Evolutionary conservation across 441 rosid species (phyloP).

Genomic region (Gossypium davidsonii): DNA sequence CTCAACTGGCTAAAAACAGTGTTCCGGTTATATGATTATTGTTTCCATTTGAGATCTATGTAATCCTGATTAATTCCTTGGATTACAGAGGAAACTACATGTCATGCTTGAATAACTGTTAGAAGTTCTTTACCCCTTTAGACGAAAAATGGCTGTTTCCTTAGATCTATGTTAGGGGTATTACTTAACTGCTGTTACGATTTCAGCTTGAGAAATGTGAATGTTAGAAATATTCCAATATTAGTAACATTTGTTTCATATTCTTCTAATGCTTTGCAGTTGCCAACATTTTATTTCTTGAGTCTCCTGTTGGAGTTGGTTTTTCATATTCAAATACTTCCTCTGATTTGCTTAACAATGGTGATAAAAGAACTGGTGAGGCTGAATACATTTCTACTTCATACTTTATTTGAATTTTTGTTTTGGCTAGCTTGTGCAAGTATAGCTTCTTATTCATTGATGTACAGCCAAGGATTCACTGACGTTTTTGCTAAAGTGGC

Average conservation of each 20-base stretch:
- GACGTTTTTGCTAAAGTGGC: slow-evolving; percentile 70
- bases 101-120: background rate
- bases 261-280: slow-evolving; percentile 35
- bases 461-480: slow-evolving; percentile 72
- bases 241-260: background rate
- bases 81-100: background rate
- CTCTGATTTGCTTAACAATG: slow-evolving; percentile 61
- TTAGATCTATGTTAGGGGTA: background rate
- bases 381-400: slow-evolving; percentile 18
- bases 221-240: background rate
- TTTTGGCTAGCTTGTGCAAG: slow-evolving; percentile 12
- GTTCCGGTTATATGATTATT: background rate
- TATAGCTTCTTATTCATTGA: slow-evolving; percentile 8
- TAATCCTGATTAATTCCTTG: background rate
- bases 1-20: background rate
- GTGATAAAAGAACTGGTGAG: slow-evolving; percentile 82
- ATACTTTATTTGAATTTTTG: background rate
- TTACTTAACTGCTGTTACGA: background rate
- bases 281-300: slow-evolving; percentile 78
- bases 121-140: background rate
- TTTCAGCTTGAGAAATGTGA: background rate
- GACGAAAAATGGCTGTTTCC: background rate
- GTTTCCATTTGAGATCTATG: background rate
- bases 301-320: slow-evolving; percentile 92
- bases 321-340: slow-evolving; percentile 83